Percentiles rank a stretch among this genome's conserved stretches.
phyloP scores from a whole-genome alignment of 2,329 filamentous ascomycete genomes.

The Diplodia scrobiculata region DNA sequence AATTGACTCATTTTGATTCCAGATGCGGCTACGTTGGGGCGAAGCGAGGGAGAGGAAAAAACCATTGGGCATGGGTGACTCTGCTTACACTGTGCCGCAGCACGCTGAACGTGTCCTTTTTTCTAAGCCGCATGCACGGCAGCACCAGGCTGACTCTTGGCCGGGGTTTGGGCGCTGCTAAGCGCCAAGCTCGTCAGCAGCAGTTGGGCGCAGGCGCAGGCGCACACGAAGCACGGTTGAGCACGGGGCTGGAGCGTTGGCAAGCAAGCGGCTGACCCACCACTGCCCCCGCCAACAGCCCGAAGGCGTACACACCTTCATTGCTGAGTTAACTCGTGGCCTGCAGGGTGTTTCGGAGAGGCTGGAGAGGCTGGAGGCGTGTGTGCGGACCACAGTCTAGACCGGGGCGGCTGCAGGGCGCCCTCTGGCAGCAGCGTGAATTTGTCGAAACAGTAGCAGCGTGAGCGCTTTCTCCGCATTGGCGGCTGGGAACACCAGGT shows the following conservation, averaged over 20 bases:
- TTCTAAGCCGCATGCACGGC: conserved; percentile 14
- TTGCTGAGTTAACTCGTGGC: neutral
- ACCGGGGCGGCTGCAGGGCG: conserved; percentile 16
- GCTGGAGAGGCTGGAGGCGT: neutral
- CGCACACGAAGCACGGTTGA: conserved; percentile 12
- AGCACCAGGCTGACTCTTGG: neutral
- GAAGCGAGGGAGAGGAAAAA: neutral
- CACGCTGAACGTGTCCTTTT: neutral
- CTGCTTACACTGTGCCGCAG: conserved; percentile 12
- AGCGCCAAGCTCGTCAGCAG: conserved; percentile 10
- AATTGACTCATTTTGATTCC: conserved; percentile 10
- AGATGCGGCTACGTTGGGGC: conserved; percentile 11
- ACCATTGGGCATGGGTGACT: conserved; percentile 12
- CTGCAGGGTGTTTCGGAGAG: neutral
- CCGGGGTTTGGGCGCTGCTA: neutral
- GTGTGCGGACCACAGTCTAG: conserved; percentile 15
- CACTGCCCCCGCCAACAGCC: conserved; percentile 22
- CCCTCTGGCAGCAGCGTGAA: conserved; percentile 18
- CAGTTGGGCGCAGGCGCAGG: conserved; percentile 1
- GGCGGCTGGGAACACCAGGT: conserved; percentile 12
- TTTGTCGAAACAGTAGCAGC: conserved; percentile 6
- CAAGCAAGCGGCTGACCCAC: conserved; percentile 10
- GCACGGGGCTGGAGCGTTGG: conserved; percentile 12
- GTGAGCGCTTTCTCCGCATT: neutral
- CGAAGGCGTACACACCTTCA: neutral